Evolutionary conservation across 2,329 filamentous ascomycete genomes (phyloP).

Genomic region (Periconia digitata): DNA sequence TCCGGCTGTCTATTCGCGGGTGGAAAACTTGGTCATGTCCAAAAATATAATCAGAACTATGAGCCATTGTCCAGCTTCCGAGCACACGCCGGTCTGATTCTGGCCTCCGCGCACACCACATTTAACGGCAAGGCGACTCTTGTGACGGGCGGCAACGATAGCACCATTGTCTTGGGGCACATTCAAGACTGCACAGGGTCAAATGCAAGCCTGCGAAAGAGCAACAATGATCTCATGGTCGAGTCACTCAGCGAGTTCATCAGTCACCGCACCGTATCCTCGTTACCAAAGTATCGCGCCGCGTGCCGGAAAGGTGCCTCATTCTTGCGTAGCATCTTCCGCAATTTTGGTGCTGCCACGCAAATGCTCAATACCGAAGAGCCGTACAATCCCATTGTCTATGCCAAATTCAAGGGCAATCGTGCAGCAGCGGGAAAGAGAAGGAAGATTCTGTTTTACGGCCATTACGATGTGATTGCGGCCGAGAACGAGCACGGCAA

Average conservation of each 20-base stretch:
- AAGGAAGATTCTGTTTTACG: conserved; percentile 93
- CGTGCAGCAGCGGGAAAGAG: conserved; percentile 64
- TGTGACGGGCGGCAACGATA: conserved; percentile 92
- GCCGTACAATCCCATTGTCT: conserved; percentile 85
- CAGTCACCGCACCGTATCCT: conserved; percentile 88
- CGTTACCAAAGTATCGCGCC: conserved; percentile 79
- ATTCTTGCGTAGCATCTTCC: conserved; percentile 86
- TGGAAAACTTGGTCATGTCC: conserved; percentile 79
- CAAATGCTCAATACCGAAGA: conserved; percentile 85
- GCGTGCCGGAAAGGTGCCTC: conserved; percentile 93
- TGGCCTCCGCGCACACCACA: conserved; percentile 76
- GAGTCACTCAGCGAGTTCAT: conserved; percentile 78
- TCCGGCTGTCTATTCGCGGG: conserved; percentile 85
- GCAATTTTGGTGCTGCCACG: conserved; percentile 78
- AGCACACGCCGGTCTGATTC: conserved; percentile 83
- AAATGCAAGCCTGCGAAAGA: conserved; percentile 50
- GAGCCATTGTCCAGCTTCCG: conserved; percentile 76
- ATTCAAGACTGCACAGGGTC: conserved; percentile 59
- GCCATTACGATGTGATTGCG: conserved; percentile 95
- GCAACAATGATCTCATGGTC: conserved; percentile 64
- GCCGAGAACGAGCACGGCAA: conserved; percentile 80
- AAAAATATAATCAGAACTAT: conserved; percentile 80
- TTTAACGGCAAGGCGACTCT: conserved; percentile 77
- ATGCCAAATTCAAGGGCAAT: conserved; percentile 82
- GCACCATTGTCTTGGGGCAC: conserved; percentile 86